Percentiles rank a stretch among this genome's conserved stretches.
phyloP scores from a whole-genome alignment of 148 eudicot genomes.

The Camellia lanceoleosa region DNA sequence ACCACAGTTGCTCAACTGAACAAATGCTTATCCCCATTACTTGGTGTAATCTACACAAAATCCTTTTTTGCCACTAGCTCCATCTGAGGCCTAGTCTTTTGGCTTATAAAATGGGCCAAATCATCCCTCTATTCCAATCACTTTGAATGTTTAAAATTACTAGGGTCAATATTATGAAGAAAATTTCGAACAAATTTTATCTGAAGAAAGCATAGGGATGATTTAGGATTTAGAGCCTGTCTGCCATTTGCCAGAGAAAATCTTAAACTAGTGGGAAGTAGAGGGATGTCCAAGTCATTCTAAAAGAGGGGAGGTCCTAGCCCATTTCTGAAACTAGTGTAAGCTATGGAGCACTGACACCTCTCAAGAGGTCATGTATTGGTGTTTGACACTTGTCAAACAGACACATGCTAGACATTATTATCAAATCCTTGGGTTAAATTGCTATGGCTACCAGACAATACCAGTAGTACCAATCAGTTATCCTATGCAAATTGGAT shows the following conservation, averaged over 20 bases:
- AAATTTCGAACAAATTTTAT: neutral
- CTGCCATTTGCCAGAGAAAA: neutral
- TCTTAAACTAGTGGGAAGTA: neutral
- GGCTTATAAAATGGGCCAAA: neutral
- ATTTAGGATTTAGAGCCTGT: neutral
- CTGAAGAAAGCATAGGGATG: constrained; percentile 2
- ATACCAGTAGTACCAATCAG: neutral
- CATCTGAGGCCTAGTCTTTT: neutral
- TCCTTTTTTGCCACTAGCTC: neutral
- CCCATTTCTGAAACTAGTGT: neutral
- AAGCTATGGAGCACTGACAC: too few species aligned
- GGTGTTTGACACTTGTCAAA: too few species aligned
- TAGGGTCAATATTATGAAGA: neutral
- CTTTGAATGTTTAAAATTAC: neutral
- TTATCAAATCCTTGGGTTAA: neutral
- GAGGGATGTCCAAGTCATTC: neutral
- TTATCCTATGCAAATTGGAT: neutral
- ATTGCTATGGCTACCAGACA: neutral
- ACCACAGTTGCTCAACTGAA: neutral
- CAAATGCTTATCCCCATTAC: neutral
- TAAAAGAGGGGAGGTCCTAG: neutral
- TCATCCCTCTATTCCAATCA: neutral
- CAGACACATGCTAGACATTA: too few species aligned
- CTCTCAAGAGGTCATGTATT: too few species aligned
- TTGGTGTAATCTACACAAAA: neutral